Evolutionary conservation across 257 asterid genomes (phyloP), one percentile per base, ranked within the genome.

Genomic region (Leonotis leonurus): DNA sequence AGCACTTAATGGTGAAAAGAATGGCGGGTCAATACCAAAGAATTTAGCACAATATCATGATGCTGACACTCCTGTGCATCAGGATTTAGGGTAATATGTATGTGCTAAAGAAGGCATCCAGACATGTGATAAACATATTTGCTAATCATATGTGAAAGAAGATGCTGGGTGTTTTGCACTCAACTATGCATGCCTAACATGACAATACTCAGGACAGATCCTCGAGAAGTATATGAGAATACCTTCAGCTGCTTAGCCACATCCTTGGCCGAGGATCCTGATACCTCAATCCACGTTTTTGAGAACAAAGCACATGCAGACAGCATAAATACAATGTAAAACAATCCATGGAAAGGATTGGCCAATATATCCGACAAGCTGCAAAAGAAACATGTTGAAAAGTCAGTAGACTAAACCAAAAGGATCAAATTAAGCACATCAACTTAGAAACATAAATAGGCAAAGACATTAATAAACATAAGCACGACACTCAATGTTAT

Each of bases 191-290:
- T 49, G 62, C 40, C n/a, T n/a, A n/a, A n/a, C n/a, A n/a, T n/a
- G n/a, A n/a, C n/a, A n/a, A n/a, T n/a, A n/a, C n/a, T n/a, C n/a
- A n/a, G n/a, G n/a, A n/a, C n/a, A n/a, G n/a, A n/a, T n/a, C 57
- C 11, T 36, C 33, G 7, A 56, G 27, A 45, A 41, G 27, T 22
- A 13, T 3, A 30, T 29, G 41, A 69, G 54, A 60, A 66, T 73
- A 89, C 97, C 95, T 84, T 89, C 20, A 89, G 85, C 77, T 89
- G 97, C 77, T 86, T 89, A 51, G 95, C 97, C 41, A 89, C 97
- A 33, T 89, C 97, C 64, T 75, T 82, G 25, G 97, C 95, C 8
- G 97, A 89, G 18, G 97, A 89, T 54, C 97, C 95, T 6, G 97
- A 89, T 48, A 89, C 97, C 79, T 86, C 97, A 55, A 89, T 89